phyloP scores from a whole-genome alignment of 106 monocot species.

The Phalaenopsis aphrodite region DNA sequence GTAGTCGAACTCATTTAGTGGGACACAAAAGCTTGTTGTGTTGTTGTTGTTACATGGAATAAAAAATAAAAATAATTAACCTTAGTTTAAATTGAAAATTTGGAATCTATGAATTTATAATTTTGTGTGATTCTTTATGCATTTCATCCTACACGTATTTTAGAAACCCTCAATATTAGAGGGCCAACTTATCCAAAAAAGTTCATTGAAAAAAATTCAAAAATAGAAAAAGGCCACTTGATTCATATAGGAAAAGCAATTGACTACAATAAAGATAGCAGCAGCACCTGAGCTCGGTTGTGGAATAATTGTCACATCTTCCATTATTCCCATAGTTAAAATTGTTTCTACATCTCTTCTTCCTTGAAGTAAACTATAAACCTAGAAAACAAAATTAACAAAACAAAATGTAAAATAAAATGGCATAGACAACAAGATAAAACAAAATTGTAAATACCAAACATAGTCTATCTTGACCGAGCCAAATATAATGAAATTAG shows the following conservation, averaged over 20 bases:
- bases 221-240: not conserved
- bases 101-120: not conserved
- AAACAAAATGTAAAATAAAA: not conserved
- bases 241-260: not conserved
- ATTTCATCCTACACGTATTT: not conserved
- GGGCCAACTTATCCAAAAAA: not conserved
- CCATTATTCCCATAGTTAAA: conserved; percentile 98
- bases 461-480: not conserved
- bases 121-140: not conserved
- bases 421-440: not conserved
- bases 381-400: conserved; percentile 31
- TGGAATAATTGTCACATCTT: conserved; percentile 95
- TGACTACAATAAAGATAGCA: not conserved
- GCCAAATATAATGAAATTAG: not conserved
- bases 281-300: conserved; percentile 74
- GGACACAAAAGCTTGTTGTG: no score
- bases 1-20: no score
- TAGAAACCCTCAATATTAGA: not conserved
- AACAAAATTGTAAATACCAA: conserved; percentile 1
- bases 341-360: conserved; percentile 95
- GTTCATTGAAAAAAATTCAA: not conserved
- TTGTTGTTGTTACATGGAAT: no score
- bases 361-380: conserved; percentile 82
- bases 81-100: not conserved
- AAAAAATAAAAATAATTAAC: not conserved